phyloP scores from a whole-genome alignment of 768 basidiomycete genomes.

The Phlebiopsis flavidoalba region DNA sequence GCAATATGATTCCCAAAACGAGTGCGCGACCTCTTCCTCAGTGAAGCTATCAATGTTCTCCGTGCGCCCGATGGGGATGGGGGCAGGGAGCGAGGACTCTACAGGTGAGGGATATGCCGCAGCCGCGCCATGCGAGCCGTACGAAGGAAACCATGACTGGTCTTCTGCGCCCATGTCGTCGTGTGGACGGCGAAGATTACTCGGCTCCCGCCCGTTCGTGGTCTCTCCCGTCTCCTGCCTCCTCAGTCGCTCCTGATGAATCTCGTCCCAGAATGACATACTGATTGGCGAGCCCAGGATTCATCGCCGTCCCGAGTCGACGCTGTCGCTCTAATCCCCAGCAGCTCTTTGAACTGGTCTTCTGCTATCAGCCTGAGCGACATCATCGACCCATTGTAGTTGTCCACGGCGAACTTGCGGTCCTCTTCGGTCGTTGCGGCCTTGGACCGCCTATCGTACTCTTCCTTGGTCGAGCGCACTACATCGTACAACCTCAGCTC shows the following conservation, averaged over 20 bases:
- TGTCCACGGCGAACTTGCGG: constrained; percentile 32
- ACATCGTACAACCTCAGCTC: constrained; percentile 35
- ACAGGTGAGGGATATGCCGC: background rate
- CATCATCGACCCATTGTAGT: constrained; percentile 38
- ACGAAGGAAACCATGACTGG: background rate
- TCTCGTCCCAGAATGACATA: too few species aligned
- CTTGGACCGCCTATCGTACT: constrained; percentile 45
- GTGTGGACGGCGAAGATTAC: background rate
- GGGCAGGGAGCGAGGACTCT: background rate
- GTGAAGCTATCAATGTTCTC: background rate
- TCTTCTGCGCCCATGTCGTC: background rate
- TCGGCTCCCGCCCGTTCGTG: background rate
- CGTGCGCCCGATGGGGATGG: background rate
- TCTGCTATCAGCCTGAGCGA: constrained; percentile 40
- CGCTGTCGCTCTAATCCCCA: constrained; percentile 26
- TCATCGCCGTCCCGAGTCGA: background rate
- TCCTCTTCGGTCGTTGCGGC: constrained; percentile 30
- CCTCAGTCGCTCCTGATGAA: too few species aligned
- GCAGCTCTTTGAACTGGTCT: constrained; percentile 39
- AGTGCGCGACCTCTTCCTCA: background rate
- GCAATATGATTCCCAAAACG: constrained; percentile 7
- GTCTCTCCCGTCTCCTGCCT: too few species aligned
- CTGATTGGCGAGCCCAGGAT: too few species aligned
- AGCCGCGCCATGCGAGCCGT: background rate
- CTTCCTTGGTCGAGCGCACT: constrained; percentile 61